phyloP scores from a whole-genome alignment of 2,329 filamentous ascomycete genomes.

The Colletotrichum lupini region DNA sequence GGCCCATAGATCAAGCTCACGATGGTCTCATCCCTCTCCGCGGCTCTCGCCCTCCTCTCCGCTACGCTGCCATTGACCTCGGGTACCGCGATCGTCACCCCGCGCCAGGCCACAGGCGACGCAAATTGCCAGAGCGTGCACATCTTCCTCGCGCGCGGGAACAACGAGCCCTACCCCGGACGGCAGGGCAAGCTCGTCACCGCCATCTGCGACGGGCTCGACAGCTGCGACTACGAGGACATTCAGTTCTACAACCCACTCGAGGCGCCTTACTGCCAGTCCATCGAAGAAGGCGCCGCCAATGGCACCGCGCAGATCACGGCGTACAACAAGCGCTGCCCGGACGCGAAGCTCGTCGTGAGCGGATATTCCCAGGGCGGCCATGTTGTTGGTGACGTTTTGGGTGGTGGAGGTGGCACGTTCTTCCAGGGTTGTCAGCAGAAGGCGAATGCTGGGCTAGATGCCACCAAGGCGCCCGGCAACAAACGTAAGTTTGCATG shows the following conservation, averaged over 20 bases:
- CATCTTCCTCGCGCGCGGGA: constrained; percentile 43
- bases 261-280: constrained; percentile 46
- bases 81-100: constrained; percentile 10
- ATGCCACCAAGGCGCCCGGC: constrained; percentile 42
- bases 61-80: background rate
- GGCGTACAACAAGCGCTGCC: constrained; percentile 52
- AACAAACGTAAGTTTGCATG: constrained; percentile 45
- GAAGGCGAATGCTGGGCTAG: constrained; percentile 40
- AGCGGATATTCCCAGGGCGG: constrained; percentile 55
- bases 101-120: constrained; percentile 21
- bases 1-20: background rate
- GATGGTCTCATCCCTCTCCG: constrained; percentile 25
- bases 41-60: constrained; percentile 15
- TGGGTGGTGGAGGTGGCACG: constrained; percentile 47
- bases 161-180: constrained; percentile 45
- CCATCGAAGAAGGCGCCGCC: constrained; percentile 48
- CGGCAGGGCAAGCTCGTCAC: constrained; percentile 42
- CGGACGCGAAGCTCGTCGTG: constrained; percentile 52
- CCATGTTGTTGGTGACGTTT: constrained; percentile 50
- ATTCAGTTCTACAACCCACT: constrained; percentile 45
- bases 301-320: constrained; percentile 51
- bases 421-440: constrained; percentile 46
- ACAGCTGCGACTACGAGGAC: constrained; percentile 46
- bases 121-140: constrained; percentile 42
- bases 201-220: constrained; percentile 42